Evolutionary conservation across 371 early-diverging fungal genomes (phyloP).

Genomic region (Apophysomyces trapeziformis): DNA sequence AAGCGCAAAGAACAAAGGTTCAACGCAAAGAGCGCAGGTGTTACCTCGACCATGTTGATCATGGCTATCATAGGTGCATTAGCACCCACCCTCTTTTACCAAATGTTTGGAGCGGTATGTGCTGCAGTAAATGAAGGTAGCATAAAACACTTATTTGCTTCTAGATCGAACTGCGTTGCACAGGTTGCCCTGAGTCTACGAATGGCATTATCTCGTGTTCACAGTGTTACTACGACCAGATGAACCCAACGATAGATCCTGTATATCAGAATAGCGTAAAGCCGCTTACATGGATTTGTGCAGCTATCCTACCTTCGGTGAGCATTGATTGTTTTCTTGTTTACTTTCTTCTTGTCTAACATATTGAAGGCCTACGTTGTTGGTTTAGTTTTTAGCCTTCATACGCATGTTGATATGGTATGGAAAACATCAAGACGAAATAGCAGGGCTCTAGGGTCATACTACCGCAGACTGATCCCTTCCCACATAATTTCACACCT

Average conservation of each 20-base stretch:
- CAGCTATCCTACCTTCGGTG: conserved; percentile 79
- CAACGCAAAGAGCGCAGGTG: conserved; percentile 94
- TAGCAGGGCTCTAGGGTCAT: conserved; percentile 17
- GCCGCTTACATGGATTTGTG: conserved; percentile 91
- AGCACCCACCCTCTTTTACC: conserved; percentile 93
- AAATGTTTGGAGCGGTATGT: conserved; percentile 82
- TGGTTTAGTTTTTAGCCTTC: conserved; percentile 93
- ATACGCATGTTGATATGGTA: conserved; percentile 90
- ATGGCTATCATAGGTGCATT: conserved; percentile 93
- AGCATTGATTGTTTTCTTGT: not conserved
- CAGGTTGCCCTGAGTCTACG: conserved; percentile 50
- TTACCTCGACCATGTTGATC: conserved; percentile 93
- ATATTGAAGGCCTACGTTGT: conserved; percentile 74
- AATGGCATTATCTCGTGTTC: conserved; percentile 53
- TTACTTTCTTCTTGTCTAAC: not conserved
- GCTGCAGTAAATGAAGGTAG: not conserved
- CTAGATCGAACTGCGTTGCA: conserved; percentile 65
- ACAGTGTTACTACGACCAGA: conserved; percentile 67
- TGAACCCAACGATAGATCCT: conserved; percentile 78
- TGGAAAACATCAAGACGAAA: conserved; percentile 65
- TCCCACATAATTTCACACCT: conserved; percentile 49
- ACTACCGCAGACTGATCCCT: conserved; percentile 46
- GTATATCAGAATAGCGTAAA: conserved; percentile 82
- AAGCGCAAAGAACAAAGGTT: conserved; percentile 91
- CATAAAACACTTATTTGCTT: not conserved